phyloP scores from a whole-genome alignment of 306 rosid genomes.

The Cicer chorassanicum region DNA sequence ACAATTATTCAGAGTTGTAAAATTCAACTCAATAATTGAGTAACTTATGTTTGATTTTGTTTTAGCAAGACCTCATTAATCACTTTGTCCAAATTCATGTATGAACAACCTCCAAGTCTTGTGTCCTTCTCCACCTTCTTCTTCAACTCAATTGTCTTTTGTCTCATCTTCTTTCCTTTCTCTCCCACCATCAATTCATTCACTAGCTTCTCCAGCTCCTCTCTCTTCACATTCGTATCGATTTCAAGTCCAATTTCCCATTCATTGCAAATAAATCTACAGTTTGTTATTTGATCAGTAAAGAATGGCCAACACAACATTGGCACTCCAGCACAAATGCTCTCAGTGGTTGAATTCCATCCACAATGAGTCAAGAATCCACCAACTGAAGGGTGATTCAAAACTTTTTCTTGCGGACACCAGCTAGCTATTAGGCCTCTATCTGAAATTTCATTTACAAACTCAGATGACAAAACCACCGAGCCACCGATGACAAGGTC shows the following conservation, averaged over 20 bases:
- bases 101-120: slow-evolving; percentile 36
- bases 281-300: slow-evolving; percentile 40
- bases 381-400: slow-evolving; percentile 38
- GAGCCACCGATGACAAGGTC: slow-evolving; percentile 30
- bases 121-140: slow-evolving; percentile 39
- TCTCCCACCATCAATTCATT: slow-evolving; percentile 50
- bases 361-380: slow-evolving; percentile 51
- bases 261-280: slow-evolving; percentile 26
- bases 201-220: slow-evolving; percentile 44
- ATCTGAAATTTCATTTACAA: slow-evolving; percentile 10
- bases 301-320: slow-evolving; percentile 51
- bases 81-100: slow-evolving; percentile 32
- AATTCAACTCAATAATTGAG: no score
- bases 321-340: slow-evolving; percentile 43
- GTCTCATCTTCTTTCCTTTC: slow-evolving; percentile 46
- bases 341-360: slow-evolving; percentile 51
- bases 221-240: slow-evolving; percentile 42
- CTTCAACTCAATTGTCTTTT: slow-evolving; percentile 37
- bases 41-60: background rate
- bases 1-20: no score
- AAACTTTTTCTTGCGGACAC: slow-evolving; percentile 49
- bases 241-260: slow-evolving; percentile 50
- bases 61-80: slow-evolving; percentile 40
- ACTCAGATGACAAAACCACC: slow-evolving; percentile 2
- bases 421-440: slow-evolving; percentile 15